These are phyloP conservation scores for Monosporascus sp. DNA, from an alignment of 2,329 filamentous ascomycete genomes.

Conservation along the genomic window DNA sequence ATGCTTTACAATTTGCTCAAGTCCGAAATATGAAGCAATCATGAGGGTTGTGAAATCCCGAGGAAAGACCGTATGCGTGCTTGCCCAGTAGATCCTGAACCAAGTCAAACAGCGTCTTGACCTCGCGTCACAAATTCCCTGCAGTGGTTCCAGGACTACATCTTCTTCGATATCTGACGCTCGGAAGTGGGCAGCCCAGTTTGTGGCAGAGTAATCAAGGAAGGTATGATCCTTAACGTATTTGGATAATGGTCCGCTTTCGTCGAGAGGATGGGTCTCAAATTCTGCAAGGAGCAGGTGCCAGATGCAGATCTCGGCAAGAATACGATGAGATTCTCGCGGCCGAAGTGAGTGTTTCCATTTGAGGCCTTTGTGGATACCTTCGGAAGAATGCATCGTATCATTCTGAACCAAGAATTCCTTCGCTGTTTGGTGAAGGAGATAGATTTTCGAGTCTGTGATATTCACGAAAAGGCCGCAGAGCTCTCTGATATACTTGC, in stretches of 20 bases:
- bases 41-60: slow-evolving; percentile 1
- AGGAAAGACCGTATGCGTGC: not conserved
- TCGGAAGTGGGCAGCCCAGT: slow-evolving; percentile 8
- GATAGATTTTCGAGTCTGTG: slow-evolving; percentile 26
- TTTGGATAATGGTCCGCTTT: too few species aligned
- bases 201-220: slow-evolving; percentile 6
- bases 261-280: too few species aligned
- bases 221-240: not conserved
- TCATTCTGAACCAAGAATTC: slow-evolving; percentile 26
- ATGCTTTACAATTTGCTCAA: slow-evolving; percentile 1
- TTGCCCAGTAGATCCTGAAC: not conserved
- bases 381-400: not conserved
- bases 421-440: slow-evolving; percentile 35
- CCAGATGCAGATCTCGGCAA: slow-evolving; percentile 8
- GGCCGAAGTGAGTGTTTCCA: slow-evolving; percentile 5
- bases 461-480: slow-evolving; percentile 33
- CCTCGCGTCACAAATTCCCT: not conserved
- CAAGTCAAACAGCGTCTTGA: slow-evolving; percentile 1
- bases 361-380: not conserved
- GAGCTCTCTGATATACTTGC: slow-evolving; percentile 17
- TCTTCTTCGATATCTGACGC: not conserved
- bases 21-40: slow-evolving; percentile 8
- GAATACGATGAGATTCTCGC: slow-evolving; percentile 5
- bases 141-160: not conserved
- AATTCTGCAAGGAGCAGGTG: slow-evolving; percentile 2